phyloP scores from a whole-genome alignment of 106 monocot species.

The Acorus calamus region DNA sequence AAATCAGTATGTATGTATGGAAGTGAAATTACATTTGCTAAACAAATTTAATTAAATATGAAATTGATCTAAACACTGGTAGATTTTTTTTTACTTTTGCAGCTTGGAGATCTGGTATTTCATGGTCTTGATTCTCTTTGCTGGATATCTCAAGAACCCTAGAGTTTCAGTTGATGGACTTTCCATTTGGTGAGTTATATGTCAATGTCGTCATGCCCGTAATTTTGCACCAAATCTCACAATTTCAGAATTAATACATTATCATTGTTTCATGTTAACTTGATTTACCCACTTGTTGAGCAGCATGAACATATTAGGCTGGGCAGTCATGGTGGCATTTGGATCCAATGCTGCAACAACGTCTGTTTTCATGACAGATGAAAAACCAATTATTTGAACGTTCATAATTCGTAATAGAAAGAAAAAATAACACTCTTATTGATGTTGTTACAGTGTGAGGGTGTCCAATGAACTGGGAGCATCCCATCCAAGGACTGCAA shows the following conservation, averaged over 20 bases:
- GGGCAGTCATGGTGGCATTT: slow-evolving; percentile 23
- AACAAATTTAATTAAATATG: too few species aligned
- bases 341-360: slow-evolving; percentile 35
- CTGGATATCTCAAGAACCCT: slow-evolving; percentile 14
- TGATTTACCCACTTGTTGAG: background rate
- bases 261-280: background rate
- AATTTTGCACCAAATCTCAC: background rate
- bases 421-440: background rate
- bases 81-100: background rate
- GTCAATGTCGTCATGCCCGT: background rate
- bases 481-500: slow-evolving; percentile 27
- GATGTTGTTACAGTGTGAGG: slow-evolving; percentile 26
- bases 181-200: slow-evolving; percentile 20
- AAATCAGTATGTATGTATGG: too few species aligned
- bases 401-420: too few species aligned
- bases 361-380: background rate
- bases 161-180: slow-evolving; percentile 18
- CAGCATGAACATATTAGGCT: slow-evolving; percentile 36
- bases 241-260: background rate
- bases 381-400: too few species aligned
- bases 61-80: too few species aligned
- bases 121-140: slow-evolving; percentile 18
- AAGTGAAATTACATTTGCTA: too few species aligned
- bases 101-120: slow-evolving; percentile 33
- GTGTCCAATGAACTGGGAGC: slow-evolving; percentile 49